Evolutionary conservation across 371 early-diverging fungal species (phyloP).

Genomic region (Mortierella sp.): DNA sequence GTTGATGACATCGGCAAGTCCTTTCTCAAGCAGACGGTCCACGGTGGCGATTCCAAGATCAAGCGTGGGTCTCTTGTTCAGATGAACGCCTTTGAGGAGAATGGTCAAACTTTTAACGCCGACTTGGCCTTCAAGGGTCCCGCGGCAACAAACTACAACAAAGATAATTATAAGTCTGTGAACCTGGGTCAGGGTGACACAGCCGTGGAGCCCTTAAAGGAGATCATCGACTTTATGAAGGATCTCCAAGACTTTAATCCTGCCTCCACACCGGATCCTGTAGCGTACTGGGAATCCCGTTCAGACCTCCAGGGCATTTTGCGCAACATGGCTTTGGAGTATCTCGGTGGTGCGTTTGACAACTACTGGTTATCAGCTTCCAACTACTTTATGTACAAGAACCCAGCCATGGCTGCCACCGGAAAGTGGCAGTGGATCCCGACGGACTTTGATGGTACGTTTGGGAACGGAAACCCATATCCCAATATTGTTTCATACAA

Average conservation of each 20-base stretch:
- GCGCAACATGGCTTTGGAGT: conserved; percentile 58
- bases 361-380: conserved; percentile 32
- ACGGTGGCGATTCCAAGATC: conserved; percentile 37
- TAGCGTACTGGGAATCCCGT: conserved; percentile 31
- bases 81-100: conserved; percentile 53
- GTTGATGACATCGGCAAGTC: conserved; percentile 56
- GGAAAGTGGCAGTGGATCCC: conserved; percentile 47
- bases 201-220: conserved; percentile 23
- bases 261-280: conserved; percentile 1
- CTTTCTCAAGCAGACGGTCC: conserved; percentile 56
- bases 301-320: conserved; percentile 36
- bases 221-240: conserved; percentile 52
- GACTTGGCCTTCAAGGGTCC: conserved; percentile 53
- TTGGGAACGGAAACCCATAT: conserved; percentile 51
- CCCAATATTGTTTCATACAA: conserved; percentile 4
- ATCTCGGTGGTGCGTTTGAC: conserved; percentile 56
- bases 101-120: conserved; percentile 24
- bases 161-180: conserved; percentile 32
- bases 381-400: conserved; percentile 39
- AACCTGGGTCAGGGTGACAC: conserved; percentile 24
- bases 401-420: conserved; percentile 1
- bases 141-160: conserved; percentile 32
- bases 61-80: conserved; percentile 35
- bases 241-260: conserved; percentile 27
- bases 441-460: conserved; percentile 59